Evolutionary conservation across 495 filamentous ascomycete species (phyloP), one percentile per base, ranked within the genome.

Genomic region (Mytilinidion resinicola): DNA sequence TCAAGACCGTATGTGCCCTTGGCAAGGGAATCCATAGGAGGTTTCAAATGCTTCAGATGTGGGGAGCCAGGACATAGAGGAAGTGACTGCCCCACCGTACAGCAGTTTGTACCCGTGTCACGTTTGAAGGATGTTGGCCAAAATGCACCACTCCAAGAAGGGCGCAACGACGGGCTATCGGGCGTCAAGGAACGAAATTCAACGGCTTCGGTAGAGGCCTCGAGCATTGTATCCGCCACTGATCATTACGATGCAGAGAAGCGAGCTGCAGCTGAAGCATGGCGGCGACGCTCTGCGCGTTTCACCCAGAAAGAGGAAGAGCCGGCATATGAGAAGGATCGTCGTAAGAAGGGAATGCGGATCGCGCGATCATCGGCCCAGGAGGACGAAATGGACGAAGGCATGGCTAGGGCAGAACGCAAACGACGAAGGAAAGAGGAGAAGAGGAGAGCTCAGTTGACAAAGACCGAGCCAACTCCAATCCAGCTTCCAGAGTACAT

Each of bases 401-500:
- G 46, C 17, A 14, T 57, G 10, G 41, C 35, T 36, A 63, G 57
- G 43, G 52, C 19, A 34, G 74, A 77, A 41, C 74, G 76, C 15
- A 77, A 77, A 59, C 61, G 64, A 43, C 74, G 73, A 36, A 56
- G 66, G 55, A 77, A 80, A 65, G 80, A 77, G 57, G 71, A 71
- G 25, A 78, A 73, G 68, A 69, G 67, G n/a, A 63, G 51, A 47
- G 67, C 72, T 46, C 73, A 74, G 55, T 34, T 62, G 54, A 57
- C 49, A 20, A 57, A 56, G 51, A 17, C 54, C 25, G 67, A 67
- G 21, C 74, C 82, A 4, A 82, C 77, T 21, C 86, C 83, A 2
- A 83, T 98, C 10, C 79, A 87, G 42, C 77, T 99, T 0, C 95
- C 95, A 0, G 90, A 96, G 63, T 92, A 88, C 61, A 96, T 97